Evolutionary conservation across 805 yeast species (phyloP).

Genomic region (Wickerhamiella brachini): DNA sequence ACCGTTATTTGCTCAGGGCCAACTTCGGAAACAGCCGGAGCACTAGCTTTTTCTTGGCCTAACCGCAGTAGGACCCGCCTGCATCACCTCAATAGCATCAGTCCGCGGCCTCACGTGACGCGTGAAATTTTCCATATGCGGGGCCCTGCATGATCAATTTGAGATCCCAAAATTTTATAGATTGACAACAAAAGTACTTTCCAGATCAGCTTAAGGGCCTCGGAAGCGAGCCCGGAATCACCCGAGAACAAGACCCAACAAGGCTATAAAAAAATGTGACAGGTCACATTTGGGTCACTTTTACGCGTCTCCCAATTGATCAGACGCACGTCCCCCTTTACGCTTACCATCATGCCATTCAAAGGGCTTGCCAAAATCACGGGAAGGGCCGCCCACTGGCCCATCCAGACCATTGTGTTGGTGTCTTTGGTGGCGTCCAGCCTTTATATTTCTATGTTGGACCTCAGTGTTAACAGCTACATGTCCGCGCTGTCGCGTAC

Average conservation of each 20-base stretch:
- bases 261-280: neutral
- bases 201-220: no score
- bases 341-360: constrained; percentile 2
- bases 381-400: constrained; percentile 55
- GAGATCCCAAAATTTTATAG: no score
- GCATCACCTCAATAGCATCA: no score
- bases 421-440: constrained; percentile 64
- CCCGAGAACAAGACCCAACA: neutral
- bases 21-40: constrained; percentile 8
- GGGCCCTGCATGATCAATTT: no score
- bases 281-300: neutral
- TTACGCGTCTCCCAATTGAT: neutral
- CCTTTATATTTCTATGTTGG: constrained; percentile 54
- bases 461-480: constrained; percentile 23
- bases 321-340: neutral
- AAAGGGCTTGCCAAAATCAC: constrained; percentile 33
- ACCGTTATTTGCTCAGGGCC: constrained; percentile 4
- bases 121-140: neutral
- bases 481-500: constrained; percentile 15
- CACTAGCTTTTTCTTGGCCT: neutral
- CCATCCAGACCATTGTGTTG: constrained; percentile 70
- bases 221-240: neutral
- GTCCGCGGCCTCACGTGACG: neutral
- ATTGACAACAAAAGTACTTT: no score
- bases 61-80: no score